phyloP scores from a whole-genome alignment of 2,329 filamentous ascomycete genomes.

The Neonectria hederae region DNA sequence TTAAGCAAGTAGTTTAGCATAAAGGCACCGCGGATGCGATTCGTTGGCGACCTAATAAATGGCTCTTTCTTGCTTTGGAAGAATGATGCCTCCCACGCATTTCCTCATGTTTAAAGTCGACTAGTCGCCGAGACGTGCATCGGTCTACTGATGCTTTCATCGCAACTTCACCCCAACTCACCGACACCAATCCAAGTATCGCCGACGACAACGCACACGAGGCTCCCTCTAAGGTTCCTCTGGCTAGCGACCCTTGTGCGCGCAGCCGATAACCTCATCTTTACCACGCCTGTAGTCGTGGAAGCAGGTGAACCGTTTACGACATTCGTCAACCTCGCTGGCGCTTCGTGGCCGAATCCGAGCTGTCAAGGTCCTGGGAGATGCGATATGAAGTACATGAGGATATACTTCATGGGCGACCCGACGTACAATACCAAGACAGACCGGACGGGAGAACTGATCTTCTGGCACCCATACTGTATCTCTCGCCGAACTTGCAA shows the following conservation, averaged over 20 bases:
- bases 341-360: not conserved
- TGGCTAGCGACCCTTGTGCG: not conserved
- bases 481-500: not conserved
- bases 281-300: not conserved
- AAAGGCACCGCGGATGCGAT: not conserved
- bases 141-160: not conserved
- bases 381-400: conserved; percentile 11
- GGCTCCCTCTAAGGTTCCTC: not conserved
- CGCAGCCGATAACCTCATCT: not conserved
- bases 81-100: not conserved
- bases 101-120: not conserved
- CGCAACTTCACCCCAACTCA: not conserved
- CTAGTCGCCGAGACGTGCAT: not conserved
- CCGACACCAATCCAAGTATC: not conserved
- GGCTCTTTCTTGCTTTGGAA: not conserved
- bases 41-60: not conserved
- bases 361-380: not conserved
- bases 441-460: not conserved
- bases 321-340: not conserved
- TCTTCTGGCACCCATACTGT: conserved; percentile 8
- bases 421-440: conserved; percentile 3
- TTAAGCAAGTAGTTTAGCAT: not conserved
- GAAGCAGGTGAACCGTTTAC: conserved; percentile 4
- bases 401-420: not conserved
- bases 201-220: not conserved